Percentiles rank a stretch among this genome's conserved stretches.
phyloP scores from a whole-genome alignment of 2,329 filamentous ascomycete species.

The Periconia sp. region DNA sequence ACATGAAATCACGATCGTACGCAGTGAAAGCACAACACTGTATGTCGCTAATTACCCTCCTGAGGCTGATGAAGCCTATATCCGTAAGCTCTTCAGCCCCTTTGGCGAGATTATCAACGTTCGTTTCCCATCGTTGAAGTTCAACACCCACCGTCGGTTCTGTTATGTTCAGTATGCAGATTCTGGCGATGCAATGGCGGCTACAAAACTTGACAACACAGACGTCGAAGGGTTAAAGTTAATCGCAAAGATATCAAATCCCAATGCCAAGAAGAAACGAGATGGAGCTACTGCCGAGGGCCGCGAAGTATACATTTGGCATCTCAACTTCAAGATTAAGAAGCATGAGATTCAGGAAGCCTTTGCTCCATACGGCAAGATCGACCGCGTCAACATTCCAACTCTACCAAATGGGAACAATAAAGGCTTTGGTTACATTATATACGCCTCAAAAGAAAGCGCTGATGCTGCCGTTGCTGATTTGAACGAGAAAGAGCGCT shows the following conservation, averaged over 20 bases:
- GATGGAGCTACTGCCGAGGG: constrained; percentile 82
- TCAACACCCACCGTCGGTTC: constrained; percentile 84
- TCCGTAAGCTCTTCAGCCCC: constrained; percentile 64
- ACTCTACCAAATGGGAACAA: constrained; percentile 64
- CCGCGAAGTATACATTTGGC: constrained; percentile 82
- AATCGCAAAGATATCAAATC: constrained; percentile 81
- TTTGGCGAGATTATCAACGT: constrained; percentile 84
- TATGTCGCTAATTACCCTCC: constrained; percentile 91
- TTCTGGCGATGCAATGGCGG: constrained; percentile 45
- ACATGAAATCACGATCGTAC: constrained; percentile 70
- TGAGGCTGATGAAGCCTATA: constrained; percentile 69
- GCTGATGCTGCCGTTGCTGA: constrained; percentile 62
- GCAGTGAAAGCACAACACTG: constrained; percentile 77
- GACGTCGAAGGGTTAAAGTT: constrained; percentile 69
- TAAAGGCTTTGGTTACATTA: constrained; percentile 79
- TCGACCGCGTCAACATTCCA: constrained; percentile 73
- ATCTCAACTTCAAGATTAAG: constrained; percentile 77
- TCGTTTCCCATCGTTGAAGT: constrained; percentile 88
- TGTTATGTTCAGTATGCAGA: constrained; percentile 92
- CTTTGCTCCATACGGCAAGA: constrained; percentile 74
- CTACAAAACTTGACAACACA: constrained; percentile 72
- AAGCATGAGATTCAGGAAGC: constrained; percentile 70
- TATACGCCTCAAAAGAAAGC: constrained; percentile 70
- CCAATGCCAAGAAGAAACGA: constrained; percentile 73
- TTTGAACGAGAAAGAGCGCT: constrained; percentile 71